Base-by-base conservation (phyloP, 805 yeast genomes). In the Suhomyces sp. region DNA sequence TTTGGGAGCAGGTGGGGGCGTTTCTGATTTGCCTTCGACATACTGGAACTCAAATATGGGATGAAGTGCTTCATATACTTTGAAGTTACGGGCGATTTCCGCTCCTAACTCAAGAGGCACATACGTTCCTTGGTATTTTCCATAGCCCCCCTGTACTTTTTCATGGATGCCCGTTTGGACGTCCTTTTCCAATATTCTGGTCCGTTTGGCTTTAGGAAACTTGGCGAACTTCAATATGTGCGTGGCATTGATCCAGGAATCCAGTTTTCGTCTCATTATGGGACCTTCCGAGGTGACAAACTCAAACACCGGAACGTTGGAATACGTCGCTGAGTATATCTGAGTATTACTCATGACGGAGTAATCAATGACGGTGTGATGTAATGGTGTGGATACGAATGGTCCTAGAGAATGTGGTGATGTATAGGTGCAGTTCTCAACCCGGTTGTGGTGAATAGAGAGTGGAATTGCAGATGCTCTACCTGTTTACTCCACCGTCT, bases 101-200 rank as follows among this genome's bases (percentile, higher is more conserved):
- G 60, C 70, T 1, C 80, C 80, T 24, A 73, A 50, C 13, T 71
- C 69, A 48, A 75, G 66, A 1, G 80, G 80, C 8, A 76, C 79
- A 53, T 74, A 76, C 2, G 80, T 76, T 3, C 80, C 80, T 54
- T 72, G 89, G 66, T 82, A 84, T 60, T 83, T 83, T n/a, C 88
- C 89, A 57, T 84, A 82, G 0, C 89, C 90, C 35, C 89, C 89
- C 65, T 85, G 88, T 24, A 85, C 85, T 60, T 85, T 85, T 60
- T 86, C 91, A 62, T 83, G 86, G 35, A 71, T 73, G n/a, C 87
- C 86, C 6, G 82, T 78, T 53, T 77, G 81, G 42, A 84, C 83
- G 57, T 85, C 89, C 57, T 77, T 77, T 56, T 86, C 90, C 54
- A 86, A 78, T 48, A 84, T 76, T 54, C 85, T 79, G 7, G 88